Base-by-base conservation (phyloP, 768 basidiomycete genomes). In the Lactarius quietus region DNA sequence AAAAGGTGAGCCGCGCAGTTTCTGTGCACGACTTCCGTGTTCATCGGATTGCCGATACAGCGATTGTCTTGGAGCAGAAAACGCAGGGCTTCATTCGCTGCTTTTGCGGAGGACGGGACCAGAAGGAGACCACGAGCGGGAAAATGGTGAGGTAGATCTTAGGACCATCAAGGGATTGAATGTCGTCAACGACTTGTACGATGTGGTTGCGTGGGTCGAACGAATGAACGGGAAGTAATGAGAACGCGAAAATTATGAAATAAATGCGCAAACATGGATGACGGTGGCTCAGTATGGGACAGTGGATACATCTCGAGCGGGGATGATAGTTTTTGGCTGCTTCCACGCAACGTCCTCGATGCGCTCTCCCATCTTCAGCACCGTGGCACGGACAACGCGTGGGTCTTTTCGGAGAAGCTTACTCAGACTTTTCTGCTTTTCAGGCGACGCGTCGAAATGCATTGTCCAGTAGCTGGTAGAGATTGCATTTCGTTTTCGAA, bases 391-490 rank as follows among this genome's bases (percentile, higher is more conserved):
- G 61, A 96, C 78, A 17, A 96, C 91, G 36, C 89, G 84, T 14
- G 92, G 92, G 72, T 96, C 94, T 60, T 81, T 81, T 9, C 88
- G 85, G 74, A 95, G 82, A 62, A 89, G 79, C 10, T 78, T 76
- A 69, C 86, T 85, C n/a, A 96, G 79, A 1, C 82, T 78, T 7
- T 79, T 78, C 57, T 95, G 79, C 0, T 85, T 86, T 43, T 79
- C 79, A 14, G 93, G 93, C 10, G 89, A 89, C 4, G 91, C 85
- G 79, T 96, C 94, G 74, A 95, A 96, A 73, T 92, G 84, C 80
- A 96, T 84, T 5, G 89, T 87, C 92, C 92, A 95, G 74, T 94
- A 94, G 70, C 93, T 95, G 70, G 59, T 57, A 28, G 59, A 18
- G 17, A 23, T 15, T 1, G 39, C 6, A 7, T 45, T 63, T 74